Conservation (phyloP, 257 asterid genomes). For the Schizonepeta tenuifolia region DNA sequence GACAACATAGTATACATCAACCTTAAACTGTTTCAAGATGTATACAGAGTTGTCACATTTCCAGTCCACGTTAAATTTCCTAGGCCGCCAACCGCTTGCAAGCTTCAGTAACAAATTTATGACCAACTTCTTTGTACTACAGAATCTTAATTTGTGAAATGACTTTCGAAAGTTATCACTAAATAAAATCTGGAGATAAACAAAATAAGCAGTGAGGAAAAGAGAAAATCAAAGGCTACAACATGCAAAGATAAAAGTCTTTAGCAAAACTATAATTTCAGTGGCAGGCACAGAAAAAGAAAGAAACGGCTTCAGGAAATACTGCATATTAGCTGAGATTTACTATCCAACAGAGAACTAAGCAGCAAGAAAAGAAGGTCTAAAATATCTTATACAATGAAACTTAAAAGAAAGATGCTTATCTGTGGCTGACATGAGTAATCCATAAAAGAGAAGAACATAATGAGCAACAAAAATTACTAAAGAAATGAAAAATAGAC, state of each 20-base stretch:
- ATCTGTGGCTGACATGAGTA: neutral
- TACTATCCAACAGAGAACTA: neutral
- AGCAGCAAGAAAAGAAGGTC: neutral
- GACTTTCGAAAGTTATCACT: constrained; percentile 63
- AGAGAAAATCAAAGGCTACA: neutral
- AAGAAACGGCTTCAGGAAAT: too few species aligned
- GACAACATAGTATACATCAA: constrained; percentile 44
- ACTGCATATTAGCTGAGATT: too few species aligned
- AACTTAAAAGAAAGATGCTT: neutral
- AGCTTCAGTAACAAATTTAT: constrained; percentile 48
- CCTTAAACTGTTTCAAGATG: constrained; percentile 55
- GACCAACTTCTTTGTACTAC: constrained; percentile 48
- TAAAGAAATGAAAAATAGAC: neutral
- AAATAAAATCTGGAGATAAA: constrained; percentile 52
- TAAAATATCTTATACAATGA: neutral
- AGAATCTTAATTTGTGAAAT: constrained; percentile 42
- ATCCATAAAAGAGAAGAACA: neutral
- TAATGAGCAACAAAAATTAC: neutral
- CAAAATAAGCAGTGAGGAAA: neutral
- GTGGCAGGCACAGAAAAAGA: neutral
- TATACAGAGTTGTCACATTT: constrained; percentile 49
- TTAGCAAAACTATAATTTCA: neutral
- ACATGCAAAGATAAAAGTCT: neutral
- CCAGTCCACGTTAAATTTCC: constrained; percentile 49
- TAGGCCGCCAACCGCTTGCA: constrained; percentile 79